Conservation (phyloP, 2,329 filamentous ascomycete genomes). For the Sphaerulina populicola region DNA sequence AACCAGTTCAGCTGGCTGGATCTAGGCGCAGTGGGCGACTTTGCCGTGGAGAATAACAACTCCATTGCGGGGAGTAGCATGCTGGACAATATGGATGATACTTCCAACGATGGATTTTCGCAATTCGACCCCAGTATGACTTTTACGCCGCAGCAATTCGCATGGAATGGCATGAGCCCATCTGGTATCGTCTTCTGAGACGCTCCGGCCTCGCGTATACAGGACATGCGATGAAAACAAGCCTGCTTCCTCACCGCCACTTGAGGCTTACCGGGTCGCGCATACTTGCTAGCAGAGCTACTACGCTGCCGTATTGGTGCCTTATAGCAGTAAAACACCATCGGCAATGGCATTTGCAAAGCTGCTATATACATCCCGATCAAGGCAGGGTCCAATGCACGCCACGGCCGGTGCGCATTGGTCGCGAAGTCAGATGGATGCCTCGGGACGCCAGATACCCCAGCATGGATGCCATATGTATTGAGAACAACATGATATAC, state of each 20-base stretch:
- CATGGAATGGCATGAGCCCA: constrained; percentile 24
- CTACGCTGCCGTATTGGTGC: constrained; percentile 18
- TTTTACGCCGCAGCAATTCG: constrained; percentile 23
- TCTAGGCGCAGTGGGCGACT: constrained; percentile 52
- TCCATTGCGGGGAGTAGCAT: constrained; percentile 23
- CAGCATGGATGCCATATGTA: constrained; percentile 37
- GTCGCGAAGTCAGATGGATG: constrained; percentile 36
- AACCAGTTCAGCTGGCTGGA: constrained; percentile 57
- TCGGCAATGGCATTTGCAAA: constrained; percentile 20
- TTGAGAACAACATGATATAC: constrained; percentile 33
- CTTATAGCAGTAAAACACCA: constrained; percentile 22
- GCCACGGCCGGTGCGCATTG: constrained; percentile 36
- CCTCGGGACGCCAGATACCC: constrained; percentile 35
- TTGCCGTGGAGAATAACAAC: constrained; percentile 35
- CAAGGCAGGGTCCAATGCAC: constrained; percentile 39
- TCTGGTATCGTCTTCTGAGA: constrained; percentile 25
- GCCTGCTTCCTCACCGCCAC: not conserved
- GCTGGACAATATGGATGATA: constrained; percentile 28
- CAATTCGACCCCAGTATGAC: constrained; percentile 27
- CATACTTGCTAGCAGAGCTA: constrained; percentile 31
- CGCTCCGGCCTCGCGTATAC: constrained; percentile 29
- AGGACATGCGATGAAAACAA: constrained; percentile 31
- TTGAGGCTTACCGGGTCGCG: constrained; percentile 4
- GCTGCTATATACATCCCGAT: constrained; percentile 31
- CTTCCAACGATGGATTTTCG: constrained; percentile 25